Percentiles rank a stretch among this genome's conserved stretches.
Conservation (phyloP, 139 green algal species). For the Tetraselmis striata region DNA sequence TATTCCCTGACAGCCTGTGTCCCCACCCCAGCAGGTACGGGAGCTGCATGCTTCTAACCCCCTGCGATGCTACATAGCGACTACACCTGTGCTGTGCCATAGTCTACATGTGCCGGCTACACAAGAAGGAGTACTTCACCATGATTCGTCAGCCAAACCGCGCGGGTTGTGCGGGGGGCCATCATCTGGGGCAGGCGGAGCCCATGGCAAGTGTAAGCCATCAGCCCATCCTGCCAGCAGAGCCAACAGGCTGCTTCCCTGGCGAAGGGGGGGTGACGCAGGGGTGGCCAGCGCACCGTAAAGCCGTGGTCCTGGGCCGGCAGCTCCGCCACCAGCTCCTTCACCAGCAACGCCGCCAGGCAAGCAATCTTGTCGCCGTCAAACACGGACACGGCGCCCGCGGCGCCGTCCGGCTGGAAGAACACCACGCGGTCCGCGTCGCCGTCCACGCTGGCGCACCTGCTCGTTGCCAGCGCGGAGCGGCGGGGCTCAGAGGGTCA, state of each 20-base stretch:
- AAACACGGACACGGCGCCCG: conserved; percentile 46
- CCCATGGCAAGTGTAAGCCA: too few relatives aligned
- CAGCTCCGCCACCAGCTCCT: conserved; percentile 46
- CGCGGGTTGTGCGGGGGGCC: too few relatives aligned
- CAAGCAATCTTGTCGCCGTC: conserved; percentile 93
- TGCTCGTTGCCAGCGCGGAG: too few relatives aligned
- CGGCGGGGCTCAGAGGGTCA: too few relatives aligned
- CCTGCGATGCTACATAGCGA: background rate
- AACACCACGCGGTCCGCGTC: conserved; percentile 96
- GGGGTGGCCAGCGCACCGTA: background rate
- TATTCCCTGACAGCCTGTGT: too few relatives aligned
- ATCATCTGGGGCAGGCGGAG: too few relatives aligned
- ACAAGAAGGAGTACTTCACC: background rate
- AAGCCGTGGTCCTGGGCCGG: conserved; percentile 18
- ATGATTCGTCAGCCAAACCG: too few relatives aligned
- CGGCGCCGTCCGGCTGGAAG: conserved; percentile 45
- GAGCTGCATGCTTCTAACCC: too few relatives aligned
- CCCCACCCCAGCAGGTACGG: too few relatives aligned
- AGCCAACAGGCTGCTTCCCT: too few relatives aligned
- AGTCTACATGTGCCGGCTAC: background rate
- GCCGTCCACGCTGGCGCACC: conserved; percentile 80
- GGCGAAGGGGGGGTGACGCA: too few relatives aligned
- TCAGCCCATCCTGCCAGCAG: too few relatives aligned
- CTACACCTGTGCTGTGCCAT: background rate
- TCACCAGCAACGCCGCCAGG: conserved; percentile 63